A percentile compares a stretch with the other conserved stretches of the same genome.
Evolutionary conservation across 129 eudicot species (phyloP).

Genomic region (Tanacetum coccineum): DNA sequence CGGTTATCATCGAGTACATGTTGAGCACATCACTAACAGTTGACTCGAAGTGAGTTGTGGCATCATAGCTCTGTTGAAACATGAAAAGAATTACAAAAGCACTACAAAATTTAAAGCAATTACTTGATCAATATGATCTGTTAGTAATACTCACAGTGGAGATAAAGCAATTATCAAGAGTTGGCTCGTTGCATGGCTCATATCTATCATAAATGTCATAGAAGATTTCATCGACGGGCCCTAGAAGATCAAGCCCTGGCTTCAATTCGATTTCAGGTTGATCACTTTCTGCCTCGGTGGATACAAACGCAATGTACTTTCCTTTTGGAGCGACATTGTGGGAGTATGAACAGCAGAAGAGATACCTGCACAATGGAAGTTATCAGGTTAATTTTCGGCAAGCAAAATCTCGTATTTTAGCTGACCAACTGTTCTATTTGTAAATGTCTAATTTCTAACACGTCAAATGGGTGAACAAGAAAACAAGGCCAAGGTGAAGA

Average conservation of each 20-base stretch:
- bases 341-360: constrained; percentile 87
- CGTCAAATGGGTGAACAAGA: not conserved
- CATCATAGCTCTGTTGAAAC: constrained; percentile 81
- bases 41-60: constrained; percentile 97
- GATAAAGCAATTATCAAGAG: constrained; percentile 85
- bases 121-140: not conserved
- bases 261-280: constrained; percentile 75
- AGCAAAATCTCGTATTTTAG: no score
- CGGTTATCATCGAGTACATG: constrained; percentile 89
- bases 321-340: constrained; percentile 99
- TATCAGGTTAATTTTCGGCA: not conserved
- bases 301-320: constrained; percentile 91
- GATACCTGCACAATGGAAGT: constrained; percentile 52
- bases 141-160: constrained; percentile 52
- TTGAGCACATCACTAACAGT: constrained; percentile 91
- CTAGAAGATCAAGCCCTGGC: constrained; percentile 90
- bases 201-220: constrained; percentile 82
- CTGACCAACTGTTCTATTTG: no score
- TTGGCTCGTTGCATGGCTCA: constrained; percentile 86
- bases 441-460: not conserved
- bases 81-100: constrained; percentile 17
- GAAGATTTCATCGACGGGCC: constrained; percentile 91
- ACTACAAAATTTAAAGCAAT: not conserved
- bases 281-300: constrained; percentile 96
- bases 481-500: not conserved